Evolutionary conservation across 192 early-diverging fungal species (phyloP), one percentile per base, ranked within the genome.

Genomic region (Linnemannia schmuckeri): DNA sequence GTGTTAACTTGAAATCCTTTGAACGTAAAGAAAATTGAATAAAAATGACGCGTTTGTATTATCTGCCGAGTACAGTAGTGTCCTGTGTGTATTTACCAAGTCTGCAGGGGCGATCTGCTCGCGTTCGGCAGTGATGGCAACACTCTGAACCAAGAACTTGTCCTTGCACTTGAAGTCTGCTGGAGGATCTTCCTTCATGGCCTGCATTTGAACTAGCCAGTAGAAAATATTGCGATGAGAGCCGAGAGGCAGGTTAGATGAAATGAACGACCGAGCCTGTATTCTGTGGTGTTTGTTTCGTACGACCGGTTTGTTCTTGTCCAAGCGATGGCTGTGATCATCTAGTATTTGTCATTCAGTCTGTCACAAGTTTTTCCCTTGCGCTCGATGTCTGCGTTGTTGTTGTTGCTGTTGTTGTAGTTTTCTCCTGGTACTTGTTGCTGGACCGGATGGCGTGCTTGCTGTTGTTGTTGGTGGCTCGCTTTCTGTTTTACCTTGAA

Each of bases 61-160:
- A 1, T 4, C 22, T 33, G 46, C 33, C 72, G 72, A 47, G 40
- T 1, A 12, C 6, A 17, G 12, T 0, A 38, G 20, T 27, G 20
- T 40, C n/a, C 22, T 42, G 7, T 69, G 12, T 68, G 24, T 49
- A 77, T 88, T 72, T 88, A 94, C 92, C 81, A 95, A 78, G 68
- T 96, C 96, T 33, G 91, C 80, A 44, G 92, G 83, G 24, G 89
- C 87, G 80, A 96, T 82, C 3, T 89, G 84, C 52, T 95, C 91
- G 72, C 94, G 89, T 49, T 96, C 94, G 27, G 89, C 89, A 63
- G 94, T 92, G 18, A 98, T 93, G 81, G 92, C 90, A 76, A 98
- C 92, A 80, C 93, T 95, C 89, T 97, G 97, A 15, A 99, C 93
- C 69, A 99, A 89, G 81, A 99, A 99, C 90, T 99, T 99, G 93